Conservation (phyloP, 139 green algal species). For the Dunaliella sp. region DNA sequence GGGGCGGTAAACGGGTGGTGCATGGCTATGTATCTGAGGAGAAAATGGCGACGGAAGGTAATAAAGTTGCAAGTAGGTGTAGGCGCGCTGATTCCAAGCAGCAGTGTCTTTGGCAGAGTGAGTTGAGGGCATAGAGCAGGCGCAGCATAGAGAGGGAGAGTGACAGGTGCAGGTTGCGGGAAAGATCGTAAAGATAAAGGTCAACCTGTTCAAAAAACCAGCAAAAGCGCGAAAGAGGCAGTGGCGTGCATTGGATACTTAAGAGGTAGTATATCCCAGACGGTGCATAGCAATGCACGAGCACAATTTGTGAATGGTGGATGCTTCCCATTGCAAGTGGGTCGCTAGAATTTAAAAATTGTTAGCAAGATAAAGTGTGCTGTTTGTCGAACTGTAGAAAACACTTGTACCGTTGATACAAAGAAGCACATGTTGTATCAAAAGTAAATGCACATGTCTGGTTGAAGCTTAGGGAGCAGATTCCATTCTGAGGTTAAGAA, state of each 20-base stretch:
- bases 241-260: constrained; percentile 12
- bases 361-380: no score
- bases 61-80: not conserved
- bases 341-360: no score
- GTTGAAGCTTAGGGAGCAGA: no score
- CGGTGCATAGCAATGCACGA: no score
- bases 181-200: not conserved
- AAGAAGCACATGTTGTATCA: no score
- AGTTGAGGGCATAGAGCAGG: not conserved
- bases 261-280: constrained; percentile 22
- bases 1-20: constrained; percentile 98
- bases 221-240: not conserved
- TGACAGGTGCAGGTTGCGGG: not conserved
- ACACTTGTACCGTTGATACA: no score
- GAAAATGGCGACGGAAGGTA: not conserved
- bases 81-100: constrained; percentile 82
- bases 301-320: no score
- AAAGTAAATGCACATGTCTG: no score
- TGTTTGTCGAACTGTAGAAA: no score
- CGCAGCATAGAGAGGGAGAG: not conserved
- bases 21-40: constrained; percentile 61
- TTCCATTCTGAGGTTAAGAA: no score
- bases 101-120: constrained; percentile 65
- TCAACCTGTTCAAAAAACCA: not conserved
- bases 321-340: no score